Evolutionary conservation across 352 stramenopile genomes (phyloP).

Genomic region (Phytophthora fragariae): DNA sequence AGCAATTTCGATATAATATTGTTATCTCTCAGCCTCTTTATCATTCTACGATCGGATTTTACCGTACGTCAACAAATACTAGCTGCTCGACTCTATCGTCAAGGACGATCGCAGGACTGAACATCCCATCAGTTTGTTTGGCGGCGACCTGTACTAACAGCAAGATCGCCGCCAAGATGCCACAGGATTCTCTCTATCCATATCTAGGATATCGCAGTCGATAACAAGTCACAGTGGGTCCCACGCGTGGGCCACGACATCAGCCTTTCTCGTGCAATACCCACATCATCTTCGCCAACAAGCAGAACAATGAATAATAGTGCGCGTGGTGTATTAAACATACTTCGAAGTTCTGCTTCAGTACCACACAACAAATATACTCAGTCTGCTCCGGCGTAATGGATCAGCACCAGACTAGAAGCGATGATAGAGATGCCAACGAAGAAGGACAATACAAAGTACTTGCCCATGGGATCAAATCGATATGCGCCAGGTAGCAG

Average conservation of each 20-base stretch:
- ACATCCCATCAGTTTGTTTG: conserved; percentile 3
- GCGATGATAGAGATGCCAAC: conserved; percentile 90
- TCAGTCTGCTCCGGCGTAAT: conserved; percentile 64
- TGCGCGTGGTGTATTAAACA: too few species aligned
- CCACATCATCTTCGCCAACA: neutral
- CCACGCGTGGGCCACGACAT: neutral
- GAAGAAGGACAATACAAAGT: conserved; percentile 89
- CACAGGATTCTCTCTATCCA: neutral
- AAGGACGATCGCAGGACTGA: neutral
- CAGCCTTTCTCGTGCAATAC: too few species aligned
- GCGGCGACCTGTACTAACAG: too few species aligned
- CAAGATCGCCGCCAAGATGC: too few species aligned
- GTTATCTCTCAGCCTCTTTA: too few species aligned
- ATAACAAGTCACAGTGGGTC: conserved; percentile 14
- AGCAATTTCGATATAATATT: neutral
- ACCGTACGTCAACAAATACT: too few species aligned
- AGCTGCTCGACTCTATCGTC: too few species aligned
- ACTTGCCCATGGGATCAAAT: conserved; percentile 89
- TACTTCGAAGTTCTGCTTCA: too few species aligned
- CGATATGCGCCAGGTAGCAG: conserved; percentile 91
- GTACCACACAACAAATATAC: neutral
- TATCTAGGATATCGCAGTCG: neutral
- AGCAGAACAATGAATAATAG: neutral
- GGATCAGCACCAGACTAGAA: conserved; percentile 88
- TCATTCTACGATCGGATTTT: too few species aligned